Conservation (phyloP, 495 filamentous ascomycete genomes). For the Xylaria curta region DNA sequence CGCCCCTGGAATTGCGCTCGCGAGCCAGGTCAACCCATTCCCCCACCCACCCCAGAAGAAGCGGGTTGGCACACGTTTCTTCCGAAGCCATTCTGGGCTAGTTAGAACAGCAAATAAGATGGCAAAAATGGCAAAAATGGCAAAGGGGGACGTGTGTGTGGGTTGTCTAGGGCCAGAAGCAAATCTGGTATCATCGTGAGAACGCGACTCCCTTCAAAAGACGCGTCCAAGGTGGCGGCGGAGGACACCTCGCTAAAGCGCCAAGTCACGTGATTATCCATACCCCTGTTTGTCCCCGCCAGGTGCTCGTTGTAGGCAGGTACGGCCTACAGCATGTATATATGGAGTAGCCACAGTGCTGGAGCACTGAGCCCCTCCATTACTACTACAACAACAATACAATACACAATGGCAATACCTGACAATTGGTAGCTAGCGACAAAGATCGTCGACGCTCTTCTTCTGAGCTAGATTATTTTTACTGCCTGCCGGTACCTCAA, state of each 20-base stretch:
- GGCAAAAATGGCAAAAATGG: conserved; percentile 8
- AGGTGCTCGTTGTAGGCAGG: no score
- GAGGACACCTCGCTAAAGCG: not conserved
- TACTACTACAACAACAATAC: no score
- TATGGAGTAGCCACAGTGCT: no score
- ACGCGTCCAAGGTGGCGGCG: conserved; percentile 3
- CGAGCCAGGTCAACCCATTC: conserved; percentile 80
- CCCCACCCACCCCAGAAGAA: conserved; percentile 76
- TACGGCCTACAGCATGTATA: no score
- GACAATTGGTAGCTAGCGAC: no score
- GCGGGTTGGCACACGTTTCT: conserved; percentile 68
- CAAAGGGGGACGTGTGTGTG: not conserved
- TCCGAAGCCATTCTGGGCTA: conserved; percentile 31
- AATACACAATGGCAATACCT: no score
- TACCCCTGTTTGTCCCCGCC: not conserved
- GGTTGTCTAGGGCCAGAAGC: not conserved
- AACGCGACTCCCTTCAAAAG: conserved; percentile 1
- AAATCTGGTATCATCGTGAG: not conserved
- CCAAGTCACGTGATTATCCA: conserved; percentile 9
- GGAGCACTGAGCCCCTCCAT: no score
- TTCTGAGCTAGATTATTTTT: no score
- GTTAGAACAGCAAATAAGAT: not conserved
- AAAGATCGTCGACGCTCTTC: no score
- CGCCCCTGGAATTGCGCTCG: conserved; percentile 73
- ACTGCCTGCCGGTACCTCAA: no score